Base-by-base conservation (phyloP, 768 basidiomycete genomes). In the Naganishia friedmannii region DNA sequence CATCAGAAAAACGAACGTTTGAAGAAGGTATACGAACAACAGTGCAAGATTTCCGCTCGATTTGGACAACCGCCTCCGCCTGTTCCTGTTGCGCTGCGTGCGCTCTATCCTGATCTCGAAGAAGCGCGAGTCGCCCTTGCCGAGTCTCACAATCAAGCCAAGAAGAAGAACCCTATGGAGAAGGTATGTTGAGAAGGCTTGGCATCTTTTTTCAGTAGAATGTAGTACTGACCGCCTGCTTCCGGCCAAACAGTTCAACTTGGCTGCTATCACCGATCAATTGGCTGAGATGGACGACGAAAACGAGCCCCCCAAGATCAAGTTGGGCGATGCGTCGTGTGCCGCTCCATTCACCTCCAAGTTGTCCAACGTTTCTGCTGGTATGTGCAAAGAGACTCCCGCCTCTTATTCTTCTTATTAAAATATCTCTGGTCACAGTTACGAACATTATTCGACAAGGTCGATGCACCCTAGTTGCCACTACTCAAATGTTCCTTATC, bases 401-500 rank as follows among this genome's bases (percentile, higher is more conserved):
- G 29, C 34, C 48, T 66, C 31, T 28, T 13, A 3, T 34, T 15
- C 13, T n/a, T 2, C 70, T 13, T 34, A 15, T 32, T 60, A 12
- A 60, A 6, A 55, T 69, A 53, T 4, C 13, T n/a, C 66, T 3
- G 19, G 23, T 57, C n/a, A 9, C 72, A 94, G 93, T 99, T 76
- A 90, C 91, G 23, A 93, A 95, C 78, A 97, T 99, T 79, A 96
- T 99, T 74, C 88, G 96, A 23, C 96, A 98, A 82, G 96, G 96
- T 28, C 91, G 96, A 32, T 98, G 96, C 84, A 99, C 96, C 0
- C 87, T 99, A 21, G 96, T 98, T 54, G 96, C 96, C 1, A 99
- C 96, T 3, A 90, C 95, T 66, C 96, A 99, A 83, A 99, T 99
- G 96, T 99, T 97, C 87, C 96, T 97, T 84, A 99, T 99, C 74